These are phyloP conservation scores for Massariosphaeria phaeospora DNA, from an alignment of 495 filamentous ascomycete genomes.

Conservation along the genomic window DNA sequence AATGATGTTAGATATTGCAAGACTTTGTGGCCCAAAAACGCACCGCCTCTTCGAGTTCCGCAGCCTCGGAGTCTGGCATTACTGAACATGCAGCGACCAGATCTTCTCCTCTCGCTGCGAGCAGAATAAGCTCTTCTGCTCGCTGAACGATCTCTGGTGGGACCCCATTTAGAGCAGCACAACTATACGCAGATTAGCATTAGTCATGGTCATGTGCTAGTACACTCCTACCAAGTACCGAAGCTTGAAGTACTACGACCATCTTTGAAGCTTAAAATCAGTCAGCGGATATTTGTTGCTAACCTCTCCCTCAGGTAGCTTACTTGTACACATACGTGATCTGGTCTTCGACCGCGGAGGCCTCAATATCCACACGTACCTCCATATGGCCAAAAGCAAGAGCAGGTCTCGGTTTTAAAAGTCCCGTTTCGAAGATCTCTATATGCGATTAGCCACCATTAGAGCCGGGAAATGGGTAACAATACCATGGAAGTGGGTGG, in stretches of 20 bases:
- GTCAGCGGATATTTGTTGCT: not conserved
- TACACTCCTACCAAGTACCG: constrained; percentile 56
- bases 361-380: constrained; percentile 61
- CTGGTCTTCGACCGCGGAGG: constrained; percentile 60
- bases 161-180: constrained; percentile 80
- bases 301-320: not conserved
- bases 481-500: constrained; percentile 78
- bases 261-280: constrained; percentile 42
- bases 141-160: constrained; percentile 64
- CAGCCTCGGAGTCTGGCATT: constrained; percentile 55
- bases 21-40: constrained; percentile 1
- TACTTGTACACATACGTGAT: constrained; percentile 84
- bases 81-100: constrained; percentile 63
- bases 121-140: constrained; percentile 67
- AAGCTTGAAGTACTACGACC: constrained; percentile 79
- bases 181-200: constrained; percentile 42
- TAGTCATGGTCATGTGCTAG: not conserved
- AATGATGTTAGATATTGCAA: constrained; percentile 6
- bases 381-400: constrained; percentile 83
- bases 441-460: not conserved
- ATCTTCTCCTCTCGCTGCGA: constrained; percentile 70
- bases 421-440: constrained; percentile 77
- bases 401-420: constrained; percentile 54
- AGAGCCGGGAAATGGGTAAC: too few species aligned
- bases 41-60: constrained; percentile 60